A percentile compares a stretch with the other conserved stretches of the same genome.
Evolutionary conservation across 768 basidiomycete species (phyloP).

Genomic region (Boletus sensibilis): DNA sequence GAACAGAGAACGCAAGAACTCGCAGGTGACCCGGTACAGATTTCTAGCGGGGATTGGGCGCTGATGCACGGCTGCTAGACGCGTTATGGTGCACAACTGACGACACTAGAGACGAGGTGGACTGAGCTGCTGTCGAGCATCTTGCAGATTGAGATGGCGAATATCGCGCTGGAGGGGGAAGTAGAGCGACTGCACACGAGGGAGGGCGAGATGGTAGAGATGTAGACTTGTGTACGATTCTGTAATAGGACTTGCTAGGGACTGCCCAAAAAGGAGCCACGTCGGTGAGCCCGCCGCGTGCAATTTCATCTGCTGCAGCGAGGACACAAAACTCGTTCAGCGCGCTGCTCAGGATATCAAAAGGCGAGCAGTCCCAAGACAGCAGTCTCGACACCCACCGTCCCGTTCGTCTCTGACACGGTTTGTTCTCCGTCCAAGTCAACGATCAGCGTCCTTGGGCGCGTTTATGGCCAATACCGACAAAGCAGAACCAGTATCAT

Average conservation of each 20-base stretch:
- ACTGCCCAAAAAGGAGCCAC: constrained; percentile 28
- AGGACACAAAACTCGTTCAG: constrained; percentile 8
- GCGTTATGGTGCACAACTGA: constrained; percentile 74
- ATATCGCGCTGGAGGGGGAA: constrained; percentile 82
- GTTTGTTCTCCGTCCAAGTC: constrained; percentile 14
- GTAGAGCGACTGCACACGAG: constrained; percentile 57
- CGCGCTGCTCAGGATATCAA: not conserved
- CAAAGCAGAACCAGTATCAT: constrained; percentile 43
- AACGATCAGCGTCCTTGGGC: constrained; percentile 56
- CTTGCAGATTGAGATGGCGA: constrained; percentile 94
- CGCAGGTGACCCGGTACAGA: constrained; percentile 50
- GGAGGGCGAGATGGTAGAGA: constrained; percentile 59
- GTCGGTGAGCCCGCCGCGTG: constrained; percentile 12
- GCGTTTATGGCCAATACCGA: constrained; percentile 80
- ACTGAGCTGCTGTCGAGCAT: constrained; percentile 89
- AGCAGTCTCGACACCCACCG: not conserved
- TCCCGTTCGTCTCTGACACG: constrained; percentile 4
- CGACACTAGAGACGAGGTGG: constrained; percentile 83
- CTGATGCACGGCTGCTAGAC: constrained; percentile 47
- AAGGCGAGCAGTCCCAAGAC: constrained; percentile 7
- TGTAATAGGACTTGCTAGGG: not conserved
- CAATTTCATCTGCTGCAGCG: constrained; percentile 16
- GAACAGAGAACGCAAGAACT: constrained; percentile 86
- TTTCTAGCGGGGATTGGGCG: not conserved
- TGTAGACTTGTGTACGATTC: constrained; percentile 1